Percentiles rank a stretch among this genome's conserved stretches.
Evolutionary conservation across 1,284 basidiomycete genomes (phyloP).

Genomic region (Sanghuangporus baumii): DNA sequence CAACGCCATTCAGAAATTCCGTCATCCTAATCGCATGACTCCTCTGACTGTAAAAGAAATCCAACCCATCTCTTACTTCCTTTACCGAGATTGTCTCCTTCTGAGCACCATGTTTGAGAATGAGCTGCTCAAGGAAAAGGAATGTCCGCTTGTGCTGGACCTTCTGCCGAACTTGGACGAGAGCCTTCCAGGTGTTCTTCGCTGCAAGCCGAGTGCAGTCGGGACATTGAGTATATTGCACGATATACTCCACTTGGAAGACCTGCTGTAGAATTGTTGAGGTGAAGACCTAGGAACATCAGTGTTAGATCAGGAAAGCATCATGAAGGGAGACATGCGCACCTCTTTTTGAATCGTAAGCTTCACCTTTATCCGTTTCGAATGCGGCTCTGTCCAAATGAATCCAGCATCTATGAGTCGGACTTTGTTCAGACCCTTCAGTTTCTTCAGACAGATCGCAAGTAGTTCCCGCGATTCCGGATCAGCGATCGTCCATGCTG

Average conservation of each 20-base stretch:
- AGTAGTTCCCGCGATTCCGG: slow-evolving; percentile 93
- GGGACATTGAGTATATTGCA: slow-evolving; percentile 94
- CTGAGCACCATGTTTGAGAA: slow-evolving; percentile 95
- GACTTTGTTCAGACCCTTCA: slow-evolving; percentile 92
- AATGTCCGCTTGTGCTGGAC: slow-evolving; percentile 98
- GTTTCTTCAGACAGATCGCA: slow-evolving; percentile 87
- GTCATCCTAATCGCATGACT: slow-evolving; percentile 96
- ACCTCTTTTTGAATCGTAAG: slow-evolving; percentile 98
- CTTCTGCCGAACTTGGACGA: slow-evolving; percentile 97
- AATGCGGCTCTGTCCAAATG: slow-evolving; percentile 99
- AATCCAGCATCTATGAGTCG: slow-evolving; percentile 96
- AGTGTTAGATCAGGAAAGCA: not conserved
- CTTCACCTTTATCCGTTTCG: slow-evolving; percentile 88
- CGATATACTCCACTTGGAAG: slow-evolving; percentile 95
- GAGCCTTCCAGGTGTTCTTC: slow-evolving; percentile 98
- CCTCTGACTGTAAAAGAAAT: slow-evolving; percentile 92
- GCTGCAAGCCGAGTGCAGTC: slow-evolving; percentile 92
- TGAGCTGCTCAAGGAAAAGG: slow-evolving; percentile 95
- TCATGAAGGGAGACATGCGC: slow-evolving; percentile 15
- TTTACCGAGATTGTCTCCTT: slow-evolving; percentile 93
- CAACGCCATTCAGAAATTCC: slow-evolving; percentile 88
- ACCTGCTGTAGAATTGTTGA: slow-evolving; percentile 96
- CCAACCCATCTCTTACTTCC: slow-evolving; percentile 91
- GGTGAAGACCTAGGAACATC: slow-evolving; percentile 67
- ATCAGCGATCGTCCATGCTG: slow-evolving; percentile 80